These are phyloP conservation scores for Tricholoma sp. DNA, from an alignment of 768 basidiomycete species.

Conservation along the genomic window DNA sequence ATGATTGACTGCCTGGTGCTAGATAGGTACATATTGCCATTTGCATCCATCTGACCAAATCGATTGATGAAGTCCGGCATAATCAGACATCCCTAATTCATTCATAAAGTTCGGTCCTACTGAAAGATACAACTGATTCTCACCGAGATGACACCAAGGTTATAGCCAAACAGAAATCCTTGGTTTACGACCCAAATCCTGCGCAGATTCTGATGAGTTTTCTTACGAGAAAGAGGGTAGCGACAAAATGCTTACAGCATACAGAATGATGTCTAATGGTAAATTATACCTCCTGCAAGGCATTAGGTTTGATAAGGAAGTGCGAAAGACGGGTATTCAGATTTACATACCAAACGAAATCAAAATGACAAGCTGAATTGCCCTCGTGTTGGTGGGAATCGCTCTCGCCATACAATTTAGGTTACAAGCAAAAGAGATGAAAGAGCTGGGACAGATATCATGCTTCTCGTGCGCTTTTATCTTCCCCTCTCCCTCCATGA, in stretches of 20 bases:
- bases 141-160: conserved; percentile 75
- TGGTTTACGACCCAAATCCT: background rate
- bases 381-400: conserved; percentile 57
- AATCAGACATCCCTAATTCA: conserved; percentile 64
- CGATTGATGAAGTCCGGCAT: conserved; percentile 73
- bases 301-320: background rate
- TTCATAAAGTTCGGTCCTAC: background rate
- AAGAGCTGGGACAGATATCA: conserved; percentile 14
- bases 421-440: conserved; percentile 6
- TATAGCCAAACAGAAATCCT: conserved; percentile 72
- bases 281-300: conserved; percentile 13
- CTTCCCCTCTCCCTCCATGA: background rate
- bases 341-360: conserved; percentile 61
- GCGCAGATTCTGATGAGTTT: background rate
- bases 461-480: conserved; percentile 10
- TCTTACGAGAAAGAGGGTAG: background rate
- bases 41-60: conserved; percentile 49
- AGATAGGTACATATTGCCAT: conserved; percentile 49
- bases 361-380: conserved; percentile 62
- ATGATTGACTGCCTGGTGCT: conserved; percentile 70
- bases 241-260: background rate
- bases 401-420: conserved; percentile 28
- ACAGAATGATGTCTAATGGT: background rate
- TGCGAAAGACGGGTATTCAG: conserved; percentile 14
- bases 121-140: conserved; percentile 8